A percentile compares a stretch with the other conserved stretches of the same genome.
These are phyloP conservation scores for Dalechampia spathulata DNA, from an alignment of 441 rosid species.

Conservation along the genomic window DNA sequence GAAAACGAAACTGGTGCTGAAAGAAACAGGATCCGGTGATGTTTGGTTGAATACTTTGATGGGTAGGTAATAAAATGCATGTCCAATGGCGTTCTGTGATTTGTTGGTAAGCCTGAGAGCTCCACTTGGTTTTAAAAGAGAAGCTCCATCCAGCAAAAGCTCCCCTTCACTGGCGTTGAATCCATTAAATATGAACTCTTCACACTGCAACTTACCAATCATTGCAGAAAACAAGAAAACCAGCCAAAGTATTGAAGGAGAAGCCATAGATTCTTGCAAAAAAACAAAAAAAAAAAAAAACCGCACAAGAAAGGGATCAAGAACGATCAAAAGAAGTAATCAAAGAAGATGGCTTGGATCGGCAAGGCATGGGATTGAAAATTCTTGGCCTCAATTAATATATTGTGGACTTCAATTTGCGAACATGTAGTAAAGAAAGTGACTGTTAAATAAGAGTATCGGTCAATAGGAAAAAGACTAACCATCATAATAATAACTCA, in stretches of 20 bases:
- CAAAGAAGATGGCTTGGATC: no score
- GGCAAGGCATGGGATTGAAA: no score
- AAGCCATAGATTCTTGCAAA: slow-evolving; percentile 10
- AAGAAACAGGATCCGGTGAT: slow-evolving; percentile 22
- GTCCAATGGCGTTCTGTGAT: slow-evolving; percentile 26
- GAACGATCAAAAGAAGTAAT: no score
- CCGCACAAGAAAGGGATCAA: background rate
- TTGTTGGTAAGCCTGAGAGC: slow-evolving; percentile 40
- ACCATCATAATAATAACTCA: no score
- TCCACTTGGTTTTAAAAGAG: slow-evolving; percentile 28
- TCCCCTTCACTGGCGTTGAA: slow-evolving; percentile 21
- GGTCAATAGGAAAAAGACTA: no score
- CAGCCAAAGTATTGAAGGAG: background rate
- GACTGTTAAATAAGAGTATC: no score
- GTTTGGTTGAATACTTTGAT: slow-evolving; percentile 24
- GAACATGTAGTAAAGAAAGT: no score
- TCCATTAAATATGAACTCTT: slow-evolving; percentile 36
- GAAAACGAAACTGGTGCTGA: slow-evolving; percentile 51
- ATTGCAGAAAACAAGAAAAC: slow-evolving; percentile 7
- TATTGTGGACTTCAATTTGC: no score
- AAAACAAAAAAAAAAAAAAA: background rate
- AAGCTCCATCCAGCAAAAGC: slow-evolving; percentile 9
- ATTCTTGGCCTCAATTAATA: no score
- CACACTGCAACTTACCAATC: slow-evolving; percentile 10
- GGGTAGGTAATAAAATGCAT: slow-evolving; percentile 40